Percentiles rank a stretch among this genome's conserved stretches.
Evolutionary conservation across 768 basidiomycete species (phyloP).

Genomic region (Cystoderma amianthinum): DNA sequence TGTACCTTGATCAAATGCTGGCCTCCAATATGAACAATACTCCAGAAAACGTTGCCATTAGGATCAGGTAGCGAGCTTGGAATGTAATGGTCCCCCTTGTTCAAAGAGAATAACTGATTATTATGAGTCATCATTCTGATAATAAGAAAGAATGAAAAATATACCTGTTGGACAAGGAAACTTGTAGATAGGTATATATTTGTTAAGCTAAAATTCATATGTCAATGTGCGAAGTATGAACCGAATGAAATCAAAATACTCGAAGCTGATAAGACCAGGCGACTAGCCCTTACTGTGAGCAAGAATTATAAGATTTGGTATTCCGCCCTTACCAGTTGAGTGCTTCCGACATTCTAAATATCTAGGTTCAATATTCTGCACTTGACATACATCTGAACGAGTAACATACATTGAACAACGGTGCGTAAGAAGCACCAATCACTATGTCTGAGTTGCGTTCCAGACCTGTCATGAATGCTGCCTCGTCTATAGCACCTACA

Average conservation of each 20-base stretch:
- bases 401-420: slow-evolving; percentile 32
- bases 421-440: slow-evolving; percentile 50
- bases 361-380: not conserved
- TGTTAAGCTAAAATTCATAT: slow-evolving; percentile 28
- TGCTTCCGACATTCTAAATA: not conserved
- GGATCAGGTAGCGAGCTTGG: slow-evolving; percentile 37
- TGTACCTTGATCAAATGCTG: too few relatives aligned
- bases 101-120: slow-evolving; percentile 42
- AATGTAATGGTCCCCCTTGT: slow-evolving; percentile 40
- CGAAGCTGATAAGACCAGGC: slow-evolving; percentile 50
- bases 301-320: not conserved
- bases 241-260: slow-evolving; percentile 24
- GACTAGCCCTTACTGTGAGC: slow-evolving; percentile 18
- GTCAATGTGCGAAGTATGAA: not conserved
- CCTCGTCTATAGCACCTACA: slow-evolving; percentile 44
- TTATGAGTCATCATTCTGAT: not conserved
- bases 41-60: slow-evolving; percentile 39
- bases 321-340: not conserved
- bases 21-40: slow-evolving; percentile 22
- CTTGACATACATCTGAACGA: not conserved
- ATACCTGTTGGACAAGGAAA: slow-evolving; percentile 51
- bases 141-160: too few relatives aligned
- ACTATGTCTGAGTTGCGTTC: slow-evolving; percentile 33
- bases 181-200: slow-evolving; percentile 45
- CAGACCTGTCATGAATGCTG: slow-evolving; percentile 57